Percentiles rank a stretch among this genome's conserved stretches.
phyloP scores from a whole-genome alignment of 306 rosid genomes.

The Pterocarpus macrocarpus region DNA sequence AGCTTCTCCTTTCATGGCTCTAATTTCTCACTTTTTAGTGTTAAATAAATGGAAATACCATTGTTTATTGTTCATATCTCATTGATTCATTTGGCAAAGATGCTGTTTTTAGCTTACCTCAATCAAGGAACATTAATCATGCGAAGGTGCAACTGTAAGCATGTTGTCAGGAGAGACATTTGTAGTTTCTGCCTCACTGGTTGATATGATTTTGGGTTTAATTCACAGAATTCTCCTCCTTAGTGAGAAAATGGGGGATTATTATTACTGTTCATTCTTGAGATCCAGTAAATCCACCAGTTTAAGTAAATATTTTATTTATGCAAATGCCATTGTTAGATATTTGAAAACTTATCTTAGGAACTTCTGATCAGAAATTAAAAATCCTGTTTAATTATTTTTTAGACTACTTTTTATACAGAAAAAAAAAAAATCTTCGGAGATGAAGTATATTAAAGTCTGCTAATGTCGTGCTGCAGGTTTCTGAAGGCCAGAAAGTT shows the following conservation, averaged over 20 bases:
- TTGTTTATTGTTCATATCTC: conserved; percentile 21
- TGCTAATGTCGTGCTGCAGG: conserved; percentile 62
- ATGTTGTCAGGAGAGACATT: conserved; percentile 16
- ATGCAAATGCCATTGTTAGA: conserved; percentile 1
- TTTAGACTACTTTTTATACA: conserved; percentile 16
- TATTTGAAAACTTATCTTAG: conserved; percentile 13
- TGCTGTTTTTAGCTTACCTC: conserved; percentile 31
- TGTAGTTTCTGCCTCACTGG: conserved; percentile 34
- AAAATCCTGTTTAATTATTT: neutral
- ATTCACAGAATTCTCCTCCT: conserved; percentile 26
- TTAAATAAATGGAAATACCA: conserved; percentile 12
- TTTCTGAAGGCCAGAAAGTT: conserved; percentile 93
- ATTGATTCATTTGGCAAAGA: conserved; percentile 23
- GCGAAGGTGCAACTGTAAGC: conserved; percentile 4
- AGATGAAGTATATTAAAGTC: conserved; percentile 17
- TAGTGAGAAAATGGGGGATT: neutral
- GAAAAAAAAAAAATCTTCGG: conserved; percentile 7
- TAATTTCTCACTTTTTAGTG: conserved; percentile 19
- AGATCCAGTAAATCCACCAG: neutral
- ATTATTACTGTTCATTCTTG: conserved; percentile 7
- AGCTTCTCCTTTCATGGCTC: conserved; percentile 35
- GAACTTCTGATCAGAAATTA: conserved; percentile 1
- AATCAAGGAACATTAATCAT: conserved; percentile 10
- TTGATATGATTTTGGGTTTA: conserved; percentile 30
- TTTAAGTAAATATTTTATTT: conserved; percentile 31